A percentile compares a stretch with the other conserved stretches of the same genome.
Evolutionary conservation across 345 rosid genomes (phyloP).

Genomic region (Salix brachista): DNA sequence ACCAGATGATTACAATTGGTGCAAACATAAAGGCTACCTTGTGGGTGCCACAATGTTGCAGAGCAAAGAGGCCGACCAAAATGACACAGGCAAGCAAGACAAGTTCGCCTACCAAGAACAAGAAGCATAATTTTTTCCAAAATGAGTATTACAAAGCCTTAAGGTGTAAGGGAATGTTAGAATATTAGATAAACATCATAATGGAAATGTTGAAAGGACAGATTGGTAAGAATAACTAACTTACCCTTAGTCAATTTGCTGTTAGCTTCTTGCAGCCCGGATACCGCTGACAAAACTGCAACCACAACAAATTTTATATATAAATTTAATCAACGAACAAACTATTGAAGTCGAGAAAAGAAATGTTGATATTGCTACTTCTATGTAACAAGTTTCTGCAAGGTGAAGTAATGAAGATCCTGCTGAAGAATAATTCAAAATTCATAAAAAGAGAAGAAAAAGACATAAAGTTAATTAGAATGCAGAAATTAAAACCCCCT

Average conservation of each 20-base stretch:
- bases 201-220: conserved; percentile 1
- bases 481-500: not conserved
- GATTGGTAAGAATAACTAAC: not conserved
- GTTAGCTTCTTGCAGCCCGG: conserved; percentile 63
- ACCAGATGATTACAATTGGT: conserved; percentile 78
- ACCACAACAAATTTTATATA: conserved; percentile 9
- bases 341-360: not conserved
- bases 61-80: conserved; percentile 89
- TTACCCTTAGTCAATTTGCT: conserved; percentile 53
- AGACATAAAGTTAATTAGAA: not conserved
- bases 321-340: not conserved
- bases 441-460: not conserved
- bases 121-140: conserved; percentile 11
- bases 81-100: conserved; percentile 72
- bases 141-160: not conserved
- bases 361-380: not conserved
- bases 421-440: not conserved
- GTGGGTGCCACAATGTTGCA: conserved; percentile 89
- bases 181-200: not conserved
- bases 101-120: conserved; percentile 46
- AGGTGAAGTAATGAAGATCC: not conserved
- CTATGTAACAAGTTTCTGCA: not conserved
- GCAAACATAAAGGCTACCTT: conserved; percentile 89
- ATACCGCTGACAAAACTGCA: conserved; percentile 84
- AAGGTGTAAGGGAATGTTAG: not conserved